A percentile compares a stretch with the other conserved stretches of the same genome.
These are phyloP conservation scores for Priceomyces carsonii DNA, from an alignment of 805 yeast genomes.

Conservation along the genomic window DNA sequence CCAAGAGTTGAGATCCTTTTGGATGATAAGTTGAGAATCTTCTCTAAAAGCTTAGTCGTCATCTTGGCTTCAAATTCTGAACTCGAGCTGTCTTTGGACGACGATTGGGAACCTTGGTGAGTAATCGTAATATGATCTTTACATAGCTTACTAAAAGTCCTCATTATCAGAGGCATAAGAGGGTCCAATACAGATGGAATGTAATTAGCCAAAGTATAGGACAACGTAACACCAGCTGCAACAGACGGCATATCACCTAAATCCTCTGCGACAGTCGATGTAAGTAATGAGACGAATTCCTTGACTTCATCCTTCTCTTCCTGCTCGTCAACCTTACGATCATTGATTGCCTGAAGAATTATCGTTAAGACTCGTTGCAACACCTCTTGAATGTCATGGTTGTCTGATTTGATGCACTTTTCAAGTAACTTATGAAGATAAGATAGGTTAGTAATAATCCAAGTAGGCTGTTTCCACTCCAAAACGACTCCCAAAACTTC, in stretches of 20 bases:
- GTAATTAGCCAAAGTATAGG: slow-evolving; percentile 78
- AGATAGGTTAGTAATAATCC: slow-evolving; percentile 74
- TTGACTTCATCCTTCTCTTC: slow-evolving; percentile 63
- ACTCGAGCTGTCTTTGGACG: slow-evolving; percentile 29
- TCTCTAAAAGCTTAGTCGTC: slow-evolving; percentile 74
- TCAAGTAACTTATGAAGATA: slow-evolving; percentile 75
- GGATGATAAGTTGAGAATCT: slow-evolving; percentile 74
- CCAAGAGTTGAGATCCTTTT: slow-evolving; percentile 84
- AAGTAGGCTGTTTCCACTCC: slow-evolving; percentile 70
- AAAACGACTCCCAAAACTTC: slow-evolving; percentile 85
- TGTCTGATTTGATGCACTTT: slow-evolving; percentile 77
- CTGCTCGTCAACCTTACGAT: slow-evolving; percentile 40
- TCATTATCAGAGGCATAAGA: slow-evolving; percentile 73
- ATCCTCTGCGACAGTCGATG: slow-evolving; percentile 76
- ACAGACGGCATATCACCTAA: slow-evolving; percentile 70
- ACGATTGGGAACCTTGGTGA: slow-evolving; percentile 44
- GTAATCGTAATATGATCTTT: slow-evolving; percentile 79
- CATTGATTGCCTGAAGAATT: slow-evolving; percentile 65
- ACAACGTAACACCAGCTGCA: slow-evolving; percentile 82
- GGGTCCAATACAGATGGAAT: slow-evolving; percentile 76
- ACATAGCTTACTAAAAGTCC: slow-evolving; percentile 85
- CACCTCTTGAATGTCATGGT: slow-evolving; percentile 84
- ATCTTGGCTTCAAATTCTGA: slow-evolving; percentile 75
- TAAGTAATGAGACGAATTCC: slow-evolving; percentile 59
- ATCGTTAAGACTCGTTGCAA: slow-evolving; percentile 72